Evolutionary conservation across 2,329 filamentous ascomycete species (phyloP).

Genomic region (Epichloe brachyelytri): DNA sequence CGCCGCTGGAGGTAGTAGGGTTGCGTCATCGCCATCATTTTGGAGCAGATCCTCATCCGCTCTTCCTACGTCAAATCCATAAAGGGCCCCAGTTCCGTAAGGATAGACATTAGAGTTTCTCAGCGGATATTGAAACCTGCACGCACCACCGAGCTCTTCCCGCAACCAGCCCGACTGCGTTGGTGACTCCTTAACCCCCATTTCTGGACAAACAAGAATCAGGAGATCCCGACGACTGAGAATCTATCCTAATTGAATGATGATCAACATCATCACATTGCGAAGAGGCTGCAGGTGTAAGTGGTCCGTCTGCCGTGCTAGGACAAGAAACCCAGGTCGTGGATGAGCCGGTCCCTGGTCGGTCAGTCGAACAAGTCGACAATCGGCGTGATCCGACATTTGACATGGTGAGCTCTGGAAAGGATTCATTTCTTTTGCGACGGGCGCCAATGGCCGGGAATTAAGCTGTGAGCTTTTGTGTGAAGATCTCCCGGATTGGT

Average conservation of each 20-base stretch:
- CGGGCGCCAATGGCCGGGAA: neutral
- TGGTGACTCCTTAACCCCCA: slow-evolving; percentile 1
- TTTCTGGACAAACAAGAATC: slow-evolving; percentile 2
- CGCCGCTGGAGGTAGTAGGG: neutral
- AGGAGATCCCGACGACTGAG: slow-evolving; percentile 2
- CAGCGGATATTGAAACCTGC: neutral
- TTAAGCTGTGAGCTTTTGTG: neutral
- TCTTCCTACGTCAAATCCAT: neutral
- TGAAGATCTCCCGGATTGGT: neutral
- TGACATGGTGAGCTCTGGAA: neutral
- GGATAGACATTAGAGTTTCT: neutral
- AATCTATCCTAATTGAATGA: neutral
- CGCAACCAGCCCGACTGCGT: slow-evolving; percentile 1
- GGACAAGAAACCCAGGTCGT: neutral
- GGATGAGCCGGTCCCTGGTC: neutral
- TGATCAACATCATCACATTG: slow-evolving; percentile 2
- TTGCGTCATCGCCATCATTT: neutral
- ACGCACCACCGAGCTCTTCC: neutral
- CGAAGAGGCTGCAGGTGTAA: slow-evolving; percentile 4
- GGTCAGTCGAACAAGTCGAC: neutral
- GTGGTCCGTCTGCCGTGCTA: neutral
- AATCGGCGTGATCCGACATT: neutral
- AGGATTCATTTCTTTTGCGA: neutral
- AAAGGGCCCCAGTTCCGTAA: neutral
- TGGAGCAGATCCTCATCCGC: neutral